Conservation (phyloP, 2,329 filamentous ascomycete species). For the Venturia asperata region DNA sequence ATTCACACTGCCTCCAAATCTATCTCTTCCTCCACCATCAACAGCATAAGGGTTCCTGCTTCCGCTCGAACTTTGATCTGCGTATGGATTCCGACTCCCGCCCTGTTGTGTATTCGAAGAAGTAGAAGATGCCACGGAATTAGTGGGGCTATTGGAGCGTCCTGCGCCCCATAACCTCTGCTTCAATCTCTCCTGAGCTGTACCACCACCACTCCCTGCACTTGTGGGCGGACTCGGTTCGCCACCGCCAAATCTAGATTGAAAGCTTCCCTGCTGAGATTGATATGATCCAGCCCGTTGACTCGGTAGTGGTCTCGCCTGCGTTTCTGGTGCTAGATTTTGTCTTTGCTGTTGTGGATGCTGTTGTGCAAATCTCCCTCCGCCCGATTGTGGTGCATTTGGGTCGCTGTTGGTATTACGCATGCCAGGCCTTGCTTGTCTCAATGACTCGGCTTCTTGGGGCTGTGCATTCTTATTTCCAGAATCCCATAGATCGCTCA, state of each 20-base stretch:
- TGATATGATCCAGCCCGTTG: conserved; percentile 72
- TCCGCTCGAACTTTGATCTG: neutral
- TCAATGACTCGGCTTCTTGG: conserved; percentile 37
- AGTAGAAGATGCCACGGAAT: conserved; percentile 25
- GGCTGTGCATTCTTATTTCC: conserved; percentile 34
- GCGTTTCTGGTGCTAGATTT: neutral
- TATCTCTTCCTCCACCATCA: conserved; percentile 1
- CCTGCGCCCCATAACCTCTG: conserved; percentile 68
- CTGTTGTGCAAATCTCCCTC: conserved; percentile 14
- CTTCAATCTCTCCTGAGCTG: conserved; percentile 75
- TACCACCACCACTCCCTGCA: conserved; percentile 41
- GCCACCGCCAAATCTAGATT: conserved; percentile 23
- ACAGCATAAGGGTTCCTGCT: conserved; percentile 14
- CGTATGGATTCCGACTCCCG: conserved; percentile 6
- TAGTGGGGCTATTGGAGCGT: conserved; percentile 50
- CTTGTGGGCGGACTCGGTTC: conserved; percentile 33
- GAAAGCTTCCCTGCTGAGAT: conserved; percentile 34
- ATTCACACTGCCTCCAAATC: conserved; percentile 17
- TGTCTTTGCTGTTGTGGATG: conserved; percentile 4
- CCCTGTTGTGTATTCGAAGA: conserved; percentile 1
- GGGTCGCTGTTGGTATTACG: neutral
- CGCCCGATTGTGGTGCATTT: conserved; percentile 1
- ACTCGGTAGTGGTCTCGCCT: conserved; percentile 56
- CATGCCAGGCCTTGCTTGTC: conserved; percentile 38
- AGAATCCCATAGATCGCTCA: conserved; percentile 55